A percentile compares a stretch with the other conserved stretches of the same genome.
These are phyloP conservation scores for Trebouxiophyceae sp. DNA, from an alignment of 163 green algal genomes.

Conservation along the genomic window DNA sequence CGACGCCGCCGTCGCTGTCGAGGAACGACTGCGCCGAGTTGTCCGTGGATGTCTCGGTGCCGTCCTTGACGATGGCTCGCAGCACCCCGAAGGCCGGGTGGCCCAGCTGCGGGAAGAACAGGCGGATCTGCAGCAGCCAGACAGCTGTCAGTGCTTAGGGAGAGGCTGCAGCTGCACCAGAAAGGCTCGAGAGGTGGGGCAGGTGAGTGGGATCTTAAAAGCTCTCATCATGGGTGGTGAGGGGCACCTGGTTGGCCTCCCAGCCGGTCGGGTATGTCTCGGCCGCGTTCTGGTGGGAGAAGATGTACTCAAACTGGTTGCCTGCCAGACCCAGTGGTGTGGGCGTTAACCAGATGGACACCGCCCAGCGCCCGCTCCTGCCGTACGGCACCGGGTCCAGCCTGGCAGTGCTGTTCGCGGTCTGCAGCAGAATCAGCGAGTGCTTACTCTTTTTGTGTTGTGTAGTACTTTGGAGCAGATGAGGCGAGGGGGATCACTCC, in stretches of 20 bases:
- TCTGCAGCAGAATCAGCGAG: conserved; percentile 2
- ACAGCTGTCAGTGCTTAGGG: too few species aligned
- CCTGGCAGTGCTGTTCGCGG: not conserved
- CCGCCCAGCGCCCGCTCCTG: not conserved
- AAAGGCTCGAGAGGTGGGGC: too few species aligned
- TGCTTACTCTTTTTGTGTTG: too few species aligned
- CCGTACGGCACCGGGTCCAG: conserved; percentile 6
- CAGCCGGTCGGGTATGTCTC: not conserved
- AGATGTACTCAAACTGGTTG: conserved; percentile 5
- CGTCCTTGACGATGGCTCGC: conserved; percentile 34
- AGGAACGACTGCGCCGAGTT: conserved; percentile 11
- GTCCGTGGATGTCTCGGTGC: conserved; percentile 15
- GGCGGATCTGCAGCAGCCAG: conserved; percentile 36
- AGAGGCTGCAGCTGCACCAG: too few species aligned
- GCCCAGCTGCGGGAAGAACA: conserved; percentile 40
- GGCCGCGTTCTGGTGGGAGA: conserved; percentile 1
- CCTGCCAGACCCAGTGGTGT: not conserved
- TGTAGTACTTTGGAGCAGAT: too few species aligned
- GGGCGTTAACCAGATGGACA: conserved; percentile 1
- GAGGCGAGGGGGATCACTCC: too few species aligned
- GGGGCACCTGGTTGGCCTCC: conserved; percentile 2
- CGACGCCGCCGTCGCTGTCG: conserved; percentile 31
- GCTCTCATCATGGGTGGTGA: too few species aligned
- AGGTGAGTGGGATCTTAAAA: too few species aligned
- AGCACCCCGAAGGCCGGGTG: conserved; percentile 34